Evolutionary conservation across 208 protist genomes (phyloP).

Genomic region (Leishmania tarentolae): DNA sequence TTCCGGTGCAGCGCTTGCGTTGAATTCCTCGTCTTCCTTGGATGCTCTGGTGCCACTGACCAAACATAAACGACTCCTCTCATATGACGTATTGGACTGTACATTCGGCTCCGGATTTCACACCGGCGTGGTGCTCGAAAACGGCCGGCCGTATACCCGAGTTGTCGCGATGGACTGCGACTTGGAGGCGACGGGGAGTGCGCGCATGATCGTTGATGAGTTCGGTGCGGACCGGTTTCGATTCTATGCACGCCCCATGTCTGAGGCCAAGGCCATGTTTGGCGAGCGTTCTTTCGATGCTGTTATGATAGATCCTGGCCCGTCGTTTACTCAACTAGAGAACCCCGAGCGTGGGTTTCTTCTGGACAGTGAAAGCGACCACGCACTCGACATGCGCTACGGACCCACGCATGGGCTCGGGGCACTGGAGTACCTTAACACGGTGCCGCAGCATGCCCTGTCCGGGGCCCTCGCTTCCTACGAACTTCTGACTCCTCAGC

Average conservation of each 20-base stretch:
- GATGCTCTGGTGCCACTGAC: conserved; percentile 18
- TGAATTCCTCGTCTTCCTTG: not conserved
- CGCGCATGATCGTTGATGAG: conserved; percentile 55
- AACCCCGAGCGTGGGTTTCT: conserved; percentile 80
- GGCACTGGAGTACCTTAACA: conserved; percentile 85
- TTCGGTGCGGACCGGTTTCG: conserved; percentile 77
- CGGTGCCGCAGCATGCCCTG: conserved; percentile 68
- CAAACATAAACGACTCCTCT: conserved; percentile 60
- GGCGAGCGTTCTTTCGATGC: conserved; percentile 85
- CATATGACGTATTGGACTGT: conserved; percentile 89
- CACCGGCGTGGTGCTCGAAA: conserved; percentile 77
- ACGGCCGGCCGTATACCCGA: conserved; percentile 82
- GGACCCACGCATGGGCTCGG: conserved; percentile 39
- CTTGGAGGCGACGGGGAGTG: conserved; percentile 35
- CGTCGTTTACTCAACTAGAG: conserved; percentile 77
- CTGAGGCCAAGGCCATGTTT: conserved; percentile 81
- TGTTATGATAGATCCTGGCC: conserved; percentile 86
- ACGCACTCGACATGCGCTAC: conserved; percentile 87
- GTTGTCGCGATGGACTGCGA: conserved; percentile 89
- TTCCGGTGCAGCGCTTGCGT: not conserved
- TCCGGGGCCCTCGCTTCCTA: conserved; percentile 54
- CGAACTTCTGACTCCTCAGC: conserved; percentile 63
- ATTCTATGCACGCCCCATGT: conserved; percentile 78
- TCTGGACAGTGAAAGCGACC: conserved; percentile 66
- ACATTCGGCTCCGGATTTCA: conserved; percentile 86